Evolutionary conservation across 1,284 basidiomycete species (phyloP).

Genomic region (Rhodotorula sp.): DNA sequence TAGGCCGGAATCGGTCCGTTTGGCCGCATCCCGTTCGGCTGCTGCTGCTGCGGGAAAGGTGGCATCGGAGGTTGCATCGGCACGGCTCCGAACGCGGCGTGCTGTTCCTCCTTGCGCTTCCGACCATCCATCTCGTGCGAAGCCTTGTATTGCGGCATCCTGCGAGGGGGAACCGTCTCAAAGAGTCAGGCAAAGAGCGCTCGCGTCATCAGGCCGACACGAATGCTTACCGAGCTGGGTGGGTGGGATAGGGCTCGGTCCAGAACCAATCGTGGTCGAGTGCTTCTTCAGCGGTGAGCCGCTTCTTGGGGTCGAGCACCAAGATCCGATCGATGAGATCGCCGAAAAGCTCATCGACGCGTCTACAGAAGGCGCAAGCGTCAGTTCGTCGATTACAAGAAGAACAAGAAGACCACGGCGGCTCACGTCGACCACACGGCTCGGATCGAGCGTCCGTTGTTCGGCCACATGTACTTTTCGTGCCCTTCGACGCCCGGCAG

Average conservation of each 20-base stretch:
- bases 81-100: conserved; percentile 2
- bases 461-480: conserved; percentile 26
- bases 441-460: background rate
- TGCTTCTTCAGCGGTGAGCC: conserved; percentile 55
- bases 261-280: conserved; percentile 61
- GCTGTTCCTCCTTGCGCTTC: conserved; percentile 54
- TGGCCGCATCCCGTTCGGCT: background rate
- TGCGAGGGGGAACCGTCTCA: conserved; percentile 45
- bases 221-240: conserved; percentile 21
- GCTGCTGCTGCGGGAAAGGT: background rate
- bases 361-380: conserved; percentile 16
- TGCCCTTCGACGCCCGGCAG: conserved; percentile 76
- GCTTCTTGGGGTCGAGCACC: conserved; percentile 55
- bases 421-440: conserved; percentile 18
- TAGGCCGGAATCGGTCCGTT: background rate
- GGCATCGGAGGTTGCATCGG: background rate
- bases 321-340: conserved; percentile 55
- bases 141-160: conserved; percentile 70
- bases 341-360: conserved; percentile 35
- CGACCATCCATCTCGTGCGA: conserved; percentile 82
- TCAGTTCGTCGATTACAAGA: background rate
- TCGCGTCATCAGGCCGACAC: background rate
- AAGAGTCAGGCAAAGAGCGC: background rate
- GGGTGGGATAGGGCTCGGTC: conserved; percentile 56
- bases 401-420: too few species aligned